Evolutionary conservation across 805 yeast species (phyloP).

Genomic region (Metschnikowia kofuensis): DNA sequence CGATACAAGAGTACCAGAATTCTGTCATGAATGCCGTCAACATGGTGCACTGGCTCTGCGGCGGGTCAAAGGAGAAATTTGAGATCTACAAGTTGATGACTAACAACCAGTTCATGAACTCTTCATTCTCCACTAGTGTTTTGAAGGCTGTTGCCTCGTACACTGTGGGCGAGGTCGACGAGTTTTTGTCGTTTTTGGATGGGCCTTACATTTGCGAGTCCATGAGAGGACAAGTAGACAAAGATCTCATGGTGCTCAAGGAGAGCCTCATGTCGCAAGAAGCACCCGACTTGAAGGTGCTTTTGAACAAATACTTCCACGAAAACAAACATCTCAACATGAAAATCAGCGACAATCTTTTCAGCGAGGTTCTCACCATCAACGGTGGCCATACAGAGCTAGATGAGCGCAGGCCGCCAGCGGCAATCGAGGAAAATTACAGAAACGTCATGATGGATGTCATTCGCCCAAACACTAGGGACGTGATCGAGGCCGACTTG

Average conservation of each 20-base stretch:
- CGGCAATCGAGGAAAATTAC: constrained; percentile 34
- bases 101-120: constrained; percentile 26
- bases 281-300: constrained; percentile 5
- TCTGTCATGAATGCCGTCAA: constrained; percentile 26
- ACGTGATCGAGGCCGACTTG: constrained; percentile 29
- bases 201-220: constrained; percentile 9
- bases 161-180: constrained; percentile 2
- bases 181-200: constrained; percentile 8
- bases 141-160: constrained; percentile 14
- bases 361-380: constrained; percentile 32
- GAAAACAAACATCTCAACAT: constrained; percentile 16
- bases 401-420: constrained; percentile 12
- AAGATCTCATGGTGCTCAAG: constrained; percentile 7
- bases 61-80: constrained; percentile 22
- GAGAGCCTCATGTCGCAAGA: background rate
- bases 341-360: constrained; percentile 26
- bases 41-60: constrained; percentile 21
- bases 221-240: constrained; percentile 8
- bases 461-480: constrained; percentile 35
- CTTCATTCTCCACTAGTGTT: constrained; percentile 23
- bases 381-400: constrained; percentile 24
- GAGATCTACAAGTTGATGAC: constrained; percentile 32
- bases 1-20: constrained; percentile 25
- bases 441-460: constrained; percentile 38
- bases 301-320: constrained; percentile 19